Evolutionary conservation across 2,329 filamentous ascomycete genomes (phyloP).

Genomic region (Geoglossum cookeanum): DNA sequence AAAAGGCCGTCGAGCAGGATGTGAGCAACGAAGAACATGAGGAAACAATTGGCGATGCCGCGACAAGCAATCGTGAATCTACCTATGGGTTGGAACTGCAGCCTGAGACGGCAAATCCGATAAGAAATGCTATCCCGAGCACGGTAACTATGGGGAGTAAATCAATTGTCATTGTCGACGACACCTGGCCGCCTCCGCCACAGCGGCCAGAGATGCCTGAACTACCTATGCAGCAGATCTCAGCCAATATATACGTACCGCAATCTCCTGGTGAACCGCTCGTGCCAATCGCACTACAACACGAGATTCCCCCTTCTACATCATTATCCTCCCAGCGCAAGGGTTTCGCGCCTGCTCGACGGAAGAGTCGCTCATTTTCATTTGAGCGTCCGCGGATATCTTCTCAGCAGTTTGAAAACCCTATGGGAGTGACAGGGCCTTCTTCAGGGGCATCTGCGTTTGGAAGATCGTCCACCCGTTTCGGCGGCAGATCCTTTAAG

Average conservation of each 20-base stretch:
- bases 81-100: neutral
- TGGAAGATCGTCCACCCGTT: conserved; percentile 4
- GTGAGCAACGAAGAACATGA: conserved; percentile 19
- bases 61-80: neutral
- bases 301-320: conserved; percentile 2
- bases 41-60: neutral
- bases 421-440: conserved; percentile 20
- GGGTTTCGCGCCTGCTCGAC: conserved; percentile 35
- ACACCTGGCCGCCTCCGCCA: conserved; percentile 36
- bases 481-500: conserved; percentile 30
- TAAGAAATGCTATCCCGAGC: conserved; percentile 15
- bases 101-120: conserved; percentile 14
- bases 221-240: conserved; percentile 36
- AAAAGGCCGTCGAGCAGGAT: conserved; percentile 51
- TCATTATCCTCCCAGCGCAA: conserved; percentile 26
- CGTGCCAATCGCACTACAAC: neutral
- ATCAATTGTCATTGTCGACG: conserved; percentile 75
- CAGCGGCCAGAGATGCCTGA: conserved; percentile 34
- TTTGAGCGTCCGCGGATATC: conserved; percentile 14
- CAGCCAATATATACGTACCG: conserved; percentile 21
- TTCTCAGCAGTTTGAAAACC: conserved; percentile 17
- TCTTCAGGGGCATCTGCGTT: conserved; percentile 15
- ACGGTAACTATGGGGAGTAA: conserved; percentile 43
- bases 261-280: conserved; percentile 21
- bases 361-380: conserved; percentile 17